Evolutionary conservation across 2,329 filamentous ascomycete species (phyloP), one percentile per base, ranked within the genome.

Genomic region (Monosporascus sp.): DNA sequence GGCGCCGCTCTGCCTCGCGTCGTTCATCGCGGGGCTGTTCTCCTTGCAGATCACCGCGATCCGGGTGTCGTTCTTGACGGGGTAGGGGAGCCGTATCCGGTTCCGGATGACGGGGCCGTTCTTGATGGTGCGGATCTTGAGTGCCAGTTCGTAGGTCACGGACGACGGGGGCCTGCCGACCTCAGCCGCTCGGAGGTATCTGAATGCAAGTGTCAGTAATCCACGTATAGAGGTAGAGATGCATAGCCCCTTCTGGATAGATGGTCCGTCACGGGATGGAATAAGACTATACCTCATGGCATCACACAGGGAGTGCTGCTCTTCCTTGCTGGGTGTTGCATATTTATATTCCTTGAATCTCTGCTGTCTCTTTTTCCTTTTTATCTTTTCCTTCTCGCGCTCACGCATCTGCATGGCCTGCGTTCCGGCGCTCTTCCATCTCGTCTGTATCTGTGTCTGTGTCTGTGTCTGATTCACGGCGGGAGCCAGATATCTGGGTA

Each of bases 21-120:
- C 86, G 60, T 82, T 79, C 50, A 87, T 91, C 49, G 85, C 80
- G 57, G 84, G 80, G 59, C 88, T 91, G 60, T 85, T 86, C 52
- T 93, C 87, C n/a, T 89, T 85, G 69, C 88, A 93, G 62, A 99
- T 89, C 52, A 97, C 94, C 67, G 87, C 94, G 65, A 99, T 91
- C 58, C 87, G 86, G 50, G 91, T 80, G 70, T 96, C 91, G 58
- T 89, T 95, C 70, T 91, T 89, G 60, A 97, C 89, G 5, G 92
- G 87, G 71, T 95, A 88, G 0, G 94, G 94, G 18, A 99, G 85
- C 43, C 88, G 86, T 67, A 99, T 80, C 68, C 90, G 89, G 74
- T 89, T 95, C 59, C 92, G 89, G 60, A 99, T 80, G 8, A 94
- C 85, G 18, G 92, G 87, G 1, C 92, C 91, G 71, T 91, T 92